Conservation (phyloP, 2,329 filamentous ascomycete species). For the Decorospora gaudefroyi region DNA sequence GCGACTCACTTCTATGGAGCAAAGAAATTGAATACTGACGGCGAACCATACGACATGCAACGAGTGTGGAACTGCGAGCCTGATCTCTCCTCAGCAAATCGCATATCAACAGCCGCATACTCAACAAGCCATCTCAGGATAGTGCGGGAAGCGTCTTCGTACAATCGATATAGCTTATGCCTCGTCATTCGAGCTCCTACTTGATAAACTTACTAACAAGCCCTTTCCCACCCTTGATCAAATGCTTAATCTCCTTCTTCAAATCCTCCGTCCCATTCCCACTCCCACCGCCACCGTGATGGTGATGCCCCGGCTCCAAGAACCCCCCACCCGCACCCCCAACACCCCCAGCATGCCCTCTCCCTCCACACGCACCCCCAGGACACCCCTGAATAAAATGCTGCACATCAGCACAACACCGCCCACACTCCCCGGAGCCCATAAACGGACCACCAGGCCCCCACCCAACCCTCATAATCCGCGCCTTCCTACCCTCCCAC, state of each 20-base stretch:
- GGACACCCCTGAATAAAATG: slow-evolving; percentile 41
- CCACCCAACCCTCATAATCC: slow-evolving; percentile 52
- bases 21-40: too few species aligned
- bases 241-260: slow-evolving; percentile 28
- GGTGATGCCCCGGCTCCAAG: slow-evolving; percentile 22
- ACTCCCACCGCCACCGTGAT: too few species aligned
- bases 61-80: too few species aligned
- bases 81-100: too few species aligned
- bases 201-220: slow-evolving; percentile 37
- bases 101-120: too few species aligned
- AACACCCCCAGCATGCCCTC: slow-evolving; percentile 28
- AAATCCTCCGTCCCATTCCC: slow-evolving; percentile 15
- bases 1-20: too few species aligned
- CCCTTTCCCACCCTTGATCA: slow-evolving; percentile 31
- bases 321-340: slow-evolving; percentile 22
- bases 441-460: slow-evolving; percentile 48
- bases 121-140: too few species aligned
- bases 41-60: too few species aligned
- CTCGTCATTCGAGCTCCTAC: too few species aligned
- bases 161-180: too few species aligned
- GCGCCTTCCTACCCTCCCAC: slow-evolving; percentile 52
- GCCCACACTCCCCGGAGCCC: slow-evolving; percentile 48
- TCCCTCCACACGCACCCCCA: slow-evolving; percentile 32
- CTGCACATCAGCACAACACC: slow-evolving; percentile 39
- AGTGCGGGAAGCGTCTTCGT: too few species aligned